Evolutionary conservation across 2,329 filamentous ascomycete genomes (phyloP).

Genomic region (Thielaviopsis euricoi): DNA sequence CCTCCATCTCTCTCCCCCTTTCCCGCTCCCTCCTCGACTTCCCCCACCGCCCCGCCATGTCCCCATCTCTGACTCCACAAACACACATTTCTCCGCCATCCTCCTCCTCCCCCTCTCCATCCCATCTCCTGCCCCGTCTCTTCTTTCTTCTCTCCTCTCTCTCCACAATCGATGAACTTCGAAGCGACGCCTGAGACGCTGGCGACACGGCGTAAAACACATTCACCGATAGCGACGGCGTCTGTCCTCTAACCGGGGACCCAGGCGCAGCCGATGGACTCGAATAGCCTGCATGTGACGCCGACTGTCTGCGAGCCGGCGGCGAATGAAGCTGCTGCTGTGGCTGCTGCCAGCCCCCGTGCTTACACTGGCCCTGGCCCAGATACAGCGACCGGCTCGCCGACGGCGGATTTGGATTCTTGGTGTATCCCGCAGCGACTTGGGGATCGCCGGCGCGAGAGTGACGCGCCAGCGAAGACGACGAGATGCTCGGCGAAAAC

Average conservation of each 20-base stretch:
- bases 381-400: neutral
- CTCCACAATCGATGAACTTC: neutral
- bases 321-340: neutral
- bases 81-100: neutral
- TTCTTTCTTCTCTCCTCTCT: neutral
- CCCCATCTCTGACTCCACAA: neutral
- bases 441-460: neutral
- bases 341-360: neutral
- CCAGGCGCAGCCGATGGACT: too few species aligned
- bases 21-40: neutral
- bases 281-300: neutral
- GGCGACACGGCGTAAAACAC: neutral
- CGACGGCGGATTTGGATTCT: neutral
- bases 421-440: neutral
- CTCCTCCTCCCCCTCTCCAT: neutral
- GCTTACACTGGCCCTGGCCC: neutral
- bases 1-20: too few species aligned
- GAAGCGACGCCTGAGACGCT: neutral
- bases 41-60: neutral
- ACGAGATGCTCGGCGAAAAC: neutral
- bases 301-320: neutral
- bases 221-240: neutral
- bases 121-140: neutral
- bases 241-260: neutral
- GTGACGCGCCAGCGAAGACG: neutral